Conservation (phyloP, 106 monocot genomes). For the Hemerocallis citrina region DNA sequence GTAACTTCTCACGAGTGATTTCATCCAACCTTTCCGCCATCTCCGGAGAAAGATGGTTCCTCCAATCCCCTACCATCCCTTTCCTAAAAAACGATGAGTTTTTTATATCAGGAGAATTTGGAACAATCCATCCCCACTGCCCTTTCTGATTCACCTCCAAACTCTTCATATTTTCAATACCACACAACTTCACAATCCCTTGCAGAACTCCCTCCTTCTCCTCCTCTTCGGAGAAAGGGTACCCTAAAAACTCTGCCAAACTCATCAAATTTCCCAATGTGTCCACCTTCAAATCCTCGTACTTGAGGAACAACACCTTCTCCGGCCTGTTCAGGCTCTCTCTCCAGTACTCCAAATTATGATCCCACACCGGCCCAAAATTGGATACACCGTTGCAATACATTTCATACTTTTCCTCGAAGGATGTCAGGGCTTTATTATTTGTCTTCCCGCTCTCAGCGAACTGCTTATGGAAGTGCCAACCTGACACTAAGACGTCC, state of each 20-base stretch:
- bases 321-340: constrained; percentile 5
- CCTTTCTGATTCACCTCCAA: constrained; percentile 13
- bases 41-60: constrained; percentile 10
- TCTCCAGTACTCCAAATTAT: constrained; percentile 15
- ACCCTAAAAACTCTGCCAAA: constrained; percentile 27
- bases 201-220: constrained; percentile 10
- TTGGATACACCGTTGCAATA: background rate
- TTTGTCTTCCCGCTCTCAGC: background rate
- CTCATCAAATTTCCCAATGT: background rate
- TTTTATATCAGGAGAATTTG: too few species aligned
- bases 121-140: background rate
- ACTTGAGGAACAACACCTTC: constrained; percentile 20
- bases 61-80: constrained; percentile 22
- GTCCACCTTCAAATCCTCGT: constrained; percentile 17
- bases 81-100: constrained; percentile 6
- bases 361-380: constrained; percentile 21
- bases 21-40: constrained; percentile 3
- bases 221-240: constrained; percentile 18
- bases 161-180: constrained; percentile 13
- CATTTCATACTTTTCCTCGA: background rate
- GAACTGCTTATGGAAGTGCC: background rate
- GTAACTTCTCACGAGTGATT: background rate
- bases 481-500: constrained; percentile 15
- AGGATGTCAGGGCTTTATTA: too few species aligned
- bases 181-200: constrained; percentile 17